These are phyloP conservation scores for Candida pseudoviswanathii DNA, from an alignment of 1,139 yeast genomes.

Conservation along the genomic window DNA sequence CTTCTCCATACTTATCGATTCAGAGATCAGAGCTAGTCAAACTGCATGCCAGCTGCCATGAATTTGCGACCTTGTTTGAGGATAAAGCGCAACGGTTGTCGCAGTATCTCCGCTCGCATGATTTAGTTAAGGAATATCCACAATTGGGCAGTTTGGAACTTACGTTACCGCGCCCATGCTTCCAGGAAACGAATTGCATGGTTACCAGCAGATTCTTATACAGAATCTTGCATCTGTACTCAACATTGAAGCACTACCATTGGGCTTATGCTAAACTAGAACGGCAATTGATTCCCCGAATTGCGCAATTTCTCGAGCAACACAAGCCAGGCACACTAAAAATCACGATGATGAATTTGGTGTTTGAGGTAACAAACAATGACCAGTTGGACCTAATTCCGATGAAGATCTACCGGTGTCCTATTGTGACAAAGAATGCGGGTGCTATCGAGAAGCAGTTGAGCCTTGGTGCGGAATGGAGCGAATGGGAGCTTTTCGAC, in stretches of 20 bases:
- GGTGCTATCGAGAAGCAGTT: slow-evolving; percentile 6
- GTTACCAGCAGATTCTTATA: slow-evolving; percentile 38
- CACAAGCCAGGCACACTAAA: slow-evolving; percentile 8
- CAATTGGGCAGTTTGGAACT: slow-evolving; percentile 12
- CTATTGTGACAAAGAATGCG: slow-evolving; percentile 23
- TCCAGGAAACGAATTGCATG: slow-evolving; percentile 11
- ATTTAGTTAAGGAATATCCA: slow-evolving; percentile 8
- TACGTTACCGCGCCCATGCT: slow-evolving; percentile 11
- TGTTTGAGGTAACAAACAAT: slow-evolving; percentile 19
- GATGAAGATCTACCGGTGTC: slow-evolving; percentile 25
- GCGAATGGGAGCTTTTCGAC: slow-evolving; percentile 39
- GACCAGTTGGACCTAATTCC: slow-evolving; percentile 8
- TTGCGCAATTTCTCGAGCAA: slow-evolving; percentile 15
- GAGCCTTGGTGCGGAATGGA: slow-evolving; percentile 17
- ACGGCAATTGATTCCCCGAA: slow-evolving; percentile 30
- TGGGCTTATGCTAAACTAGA: slow-evolving; percentile 51
- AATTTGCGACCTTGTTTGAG: slow-evolving; percentile 19
- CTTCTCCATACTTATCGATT: slow-evolving; percentile 18
- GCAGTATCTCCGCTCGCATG: slow-evolving; percentile 7
- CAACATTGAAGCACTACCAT: slow-evolving; percentile 45
- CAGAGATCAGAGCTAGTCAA: slow-evolving; percentile 18
- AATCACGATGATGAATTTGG: slow-evolving; percentile 25
- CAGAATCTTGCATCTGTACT: slow-evolving; percentile 31
- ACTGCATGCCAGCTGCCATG: slow-evolving; percentile 18
- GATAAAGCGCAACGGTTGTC: slow-evolving; percentile 15